Base-by-base conservation (phyloP, 202 grass and related monocot genomes). In the Musa balbisiana region DNA sequence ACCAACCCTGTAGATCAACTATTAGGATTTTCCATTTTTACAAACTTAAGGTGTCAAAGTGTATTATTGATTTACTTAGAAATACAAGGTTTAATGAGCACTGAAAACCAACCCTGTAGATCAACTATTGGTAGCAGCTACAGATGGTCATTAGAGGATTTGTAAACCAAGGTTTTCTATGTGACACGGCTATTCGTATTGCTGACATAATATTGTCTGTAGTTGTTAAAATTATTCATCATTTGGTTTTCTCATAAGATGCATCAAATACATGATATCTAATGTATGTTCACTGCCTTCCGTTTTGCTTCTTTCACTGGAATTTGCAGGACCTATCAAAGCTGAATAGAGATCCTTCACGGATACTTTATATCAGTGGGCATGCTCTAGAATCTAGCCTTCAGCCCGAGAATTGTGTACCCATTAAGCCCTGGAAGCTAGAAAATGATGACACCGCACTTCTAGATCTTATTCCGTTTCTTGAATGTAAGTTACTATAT, bases 391-490 rank as follows among this genome's bases (percentile, higher is more conserved):
- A 98, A 27, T 86, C 84, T 69, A 83, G 83, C 67, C 81, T 94
- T 80, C 94, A 98, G 70, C 88, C 83, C 73, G 88, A 88, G 76
- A 98, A 98, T 78, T 85, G 73, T 78, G 85, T 98, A 52, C 64
- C 69, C 43, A 78, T 98, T 69, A 94, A 92, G 75, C 91, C 94
- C 63, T 98, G 90, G 88, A 94, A 87, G 79, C 86, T 98, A 86
- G 94, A 94, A 88, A 84, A 84, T 69, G 82, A 89, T 25, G 94
- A 98, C 59, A 98, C 94, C 53, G 88, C 86, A 71, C 87, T 94
- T 62, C 83, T 98, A 51, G 94, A 98, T 94, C 87, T 94, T 80
- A 87, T 98, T 93, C 94, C 91, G 33, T 98, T 98, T 88, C 94
- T 98, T 49, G 94, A 98, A 90, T 98, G 91, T 94, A 88, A 87